Evolutionary conservation across 2,329 filamentous ascomycete genomes (phyloP).

Genomic region (Chaetomium strumarium): DNA sequence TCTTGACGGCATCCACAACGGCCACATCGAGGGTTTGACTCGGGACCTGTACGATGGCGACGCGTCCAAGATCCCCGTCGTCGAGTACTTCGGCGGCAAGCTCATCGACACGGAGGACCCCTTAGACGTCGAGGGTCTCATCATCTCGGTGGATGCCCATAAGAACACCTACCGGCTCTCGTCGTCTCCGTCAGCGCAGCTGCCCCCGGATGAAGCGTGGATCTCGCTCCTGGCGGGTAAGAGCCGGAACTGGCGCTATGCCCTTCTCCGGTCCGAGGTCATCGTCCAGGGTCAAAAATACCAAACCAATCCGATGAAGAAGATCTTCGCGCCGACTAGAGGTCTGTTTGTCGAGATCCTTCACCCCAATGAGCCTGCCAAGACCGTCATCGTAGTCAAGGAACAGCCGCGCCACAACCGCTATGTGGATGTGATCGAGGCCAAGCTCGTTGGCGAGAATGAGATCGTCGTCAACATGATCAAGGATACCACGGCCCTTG

Average conservation of each 20-base stretch:
- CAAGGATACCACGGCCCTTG: conserved; percentile 84
- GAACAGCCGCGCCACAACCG: conserved; percentile 84
- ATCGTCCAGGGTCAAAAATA: conserved; percentile 95
- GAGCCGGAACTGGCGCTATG: conserved; percentile 87
- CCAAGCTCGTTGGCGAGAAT: conserved; percentile 66
- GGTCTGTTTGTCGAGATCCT: conserved; percentile 87
- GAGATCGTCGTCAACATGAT: conserved; percentile 86
- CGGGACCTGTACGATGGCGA: conserved; percentile 74
- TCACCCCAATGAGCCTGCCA: conserved; percentile 72
- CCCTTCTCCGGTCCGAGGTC: conserved; percentile 87
- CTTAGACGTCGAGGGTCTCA: conserved; percentile 77
- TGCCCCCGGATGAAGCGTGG: conserved; percentile 81
- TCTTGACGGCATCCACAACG: conserved; percentile 80
- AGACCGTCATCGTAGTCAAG: conserved; percentile 79
- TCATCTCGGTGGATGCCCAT: conserved; percentile 68
- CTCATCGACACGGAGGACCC: conserved; percentile 66
- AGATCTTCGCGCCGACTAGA: conserved; percentile 79
- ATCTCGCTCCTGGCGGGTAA: conserved; percentile 79
- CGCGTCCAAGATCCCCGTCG: conserved; percentile 67
- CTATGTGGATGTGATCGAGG: conserved; percentile 81
- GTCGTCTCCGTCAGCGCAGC: conserved; percentile 61
- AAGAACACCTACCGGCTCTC: conserved; percentile 84
- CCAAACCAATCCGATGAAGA: conserved; percentile 91
- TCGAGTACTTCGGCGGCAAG: conserved; percentile 95
- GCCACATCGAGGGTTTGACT: conserved; percentile 75